Evolutionary conservation across 306 rosid species (phyloP), one percentile per base, ranked within the genome.

Genomic region (Rosa persica): DNA sequence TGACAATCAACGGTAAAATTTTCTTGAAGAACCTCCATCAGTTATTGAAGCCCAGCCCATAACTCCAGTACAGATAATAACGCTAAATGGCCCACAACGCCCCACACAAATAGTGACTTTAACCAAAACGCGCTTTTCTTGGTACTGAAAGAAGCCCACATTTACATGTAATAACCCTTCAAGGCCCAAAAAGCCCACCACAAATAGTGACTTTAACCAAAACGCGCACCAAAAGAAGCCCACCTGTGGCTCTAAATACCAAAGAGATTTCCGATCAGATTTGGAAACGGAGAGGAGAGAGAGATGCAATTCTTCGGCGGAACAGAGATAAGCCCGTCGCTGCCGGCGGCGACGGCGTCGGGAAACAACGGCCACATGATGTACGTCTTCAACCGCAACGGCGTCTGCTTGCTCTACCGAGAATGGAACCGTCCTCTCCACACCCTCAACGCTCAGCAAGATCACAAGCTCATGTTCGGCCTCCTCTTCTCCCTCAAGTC

Each of bases 391-490:
- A 89, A 93, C 67, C 84, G 98, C 49, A 96, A 89, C 84, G 99
- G 99, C 69, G 81, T 91, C 39, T 96, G 99, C 86, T 80, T 96
- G 88, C 93, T 93, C 46, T 95, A 95, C 82, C 82, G 93, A 66
- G 99, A 95, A 73, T 95, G 98, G 99, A 91, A 90, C 84, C 98
- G 98, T 5, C 98, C 99, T 47, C 85, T 91, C 54, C 87, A 91
- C 54, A 96, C 99, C 6, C 84, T 96, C 83, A 81, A 89, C 80
- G 82, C 90, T 25, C 97, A 91, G 40, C 99, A 96, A 83, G 99
- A 96, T 78, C 99, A 96, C 79, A 96, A 96, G 86, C 92, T 96
- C 75, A 93, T 93, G 98, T 96, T 96, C 82, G 99, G 99, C 57
- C 79, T 96, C 60, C 98, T 95, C 72, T 95, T 95, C 82, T 95